These are phyloP conservation scores for Blastobotrys serpentis DNA, from an alignment of 1,139 yeast species.

Conservation along the genomic window DNA sequence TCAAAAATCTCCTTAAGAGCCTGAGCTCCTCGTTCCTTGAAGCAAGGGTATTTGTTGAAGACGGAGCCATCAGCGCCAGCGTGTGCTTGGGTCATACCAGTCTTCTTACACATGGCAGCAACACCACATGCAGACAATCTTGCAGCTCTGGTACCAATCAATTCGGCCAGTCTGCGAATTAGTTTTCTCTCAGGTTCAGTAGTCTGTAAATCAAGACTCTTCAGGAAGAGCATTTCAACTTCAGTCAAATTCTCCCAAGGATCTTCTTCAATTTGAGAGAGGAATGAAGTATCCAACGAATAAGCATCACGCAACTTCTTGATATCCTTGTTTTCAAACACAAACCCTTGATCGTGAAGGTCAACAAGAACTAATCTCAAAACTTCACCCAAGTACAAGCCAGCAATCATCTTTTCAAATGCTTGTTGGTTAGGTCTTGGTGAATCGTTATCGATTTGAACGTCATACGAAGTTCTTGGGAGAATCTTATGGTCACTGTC, in stretches of 20 bases:
- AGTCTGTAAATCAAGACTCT: constrained; percentile 59
- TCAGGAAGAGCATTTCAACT: constrained; percentile 63
- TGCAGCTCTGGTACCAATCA: constrained; percentile 90
- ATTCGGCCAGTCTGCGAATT: constrained; percentile 78
- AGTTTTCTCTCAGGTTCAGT: constrained; percentile 78
- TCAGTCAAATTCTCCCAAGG: constrained; percentile 82
- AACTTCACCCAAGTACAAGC: constrained; percentile 92
- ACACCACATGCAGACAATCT: constrained; percentile 93
- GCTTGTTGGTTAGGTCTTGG: constrained; percentile 97
- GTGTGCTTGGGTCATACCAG: constrained; percentile 72
- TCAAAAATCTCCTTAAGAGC: constrained; percentile 88
- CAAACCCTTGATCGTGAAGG: constrained; percentile 57
- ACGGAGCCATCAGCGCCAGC: constrained; percentile 99
- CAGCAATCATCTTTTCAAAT: constrained; percentile 97
- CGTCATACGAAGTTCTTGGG: constrained; percentile 89
- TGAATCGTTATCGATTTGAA: constrained; percentile 73
- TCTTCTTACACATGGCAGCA: constrained; percentile 90
- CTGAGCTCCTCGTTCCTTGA: constrained; percentile 83
- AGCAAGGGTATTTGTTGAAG: constrained; percentile 87
- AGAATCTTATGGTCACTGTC: constrained; percentile 78
- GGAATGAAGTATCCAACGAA: constrained; percentile 84
- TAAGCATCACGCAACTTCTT: constrained; percentile 58
- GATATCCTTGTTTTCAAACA: constrained; percentile 70
- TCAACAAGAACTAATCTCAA: constrained; percentile 79
- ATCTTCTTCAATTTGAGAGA: constrained; percentile 85